Percentiles rank a stretch among this genome's conserved stretches.
phyloP scores from a whole-genome alignment of 208 protist genomes.

The Baffinella frigidus region DNA sequence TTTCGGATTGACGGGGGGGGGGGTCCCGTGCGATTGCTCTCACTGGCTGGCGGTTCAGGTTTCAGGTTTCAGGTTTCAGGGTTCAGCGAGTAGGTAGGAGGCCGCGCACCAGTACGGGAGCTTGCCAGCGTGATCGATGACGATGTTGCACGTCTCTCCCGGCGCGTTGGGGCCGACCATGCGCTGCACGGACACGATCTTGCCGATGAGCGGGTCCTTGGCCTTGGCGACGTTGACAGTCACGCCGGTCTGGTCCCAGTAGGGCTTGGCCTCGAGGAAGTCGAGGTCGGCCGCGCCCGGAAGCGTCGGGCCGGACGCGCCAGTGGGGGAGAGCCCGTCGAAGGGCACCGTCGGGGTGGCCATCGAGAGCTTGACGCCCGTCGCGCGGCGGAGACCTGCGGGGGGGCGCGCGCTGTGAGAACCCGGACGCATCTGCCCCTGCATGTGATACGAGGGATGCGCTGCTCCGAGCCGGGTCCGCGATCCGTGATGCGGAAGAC shows the following conservation, averaged over 20 bases:
- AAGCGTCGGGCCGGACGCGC: neutral
- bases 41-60: too few species aligned
- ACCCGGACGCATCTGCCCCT: too few species aligned
- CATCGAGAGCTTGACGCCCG: neutral
- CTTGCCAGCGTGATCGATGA: neutral
- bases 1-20: too few species aligned
- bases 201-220: conserved; percentile 10
- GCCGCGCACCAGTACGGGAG: neutral
- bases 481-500: too few species aligned
- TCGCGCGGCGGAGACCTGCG: too few species aligned
- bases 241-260: neutral
- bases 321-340: neutral
- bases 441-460: too few species aligned
- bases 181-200: neutral
- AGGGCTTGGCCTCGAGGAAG: conserved; percentile 27
- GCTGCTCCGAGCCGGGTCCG: too few species aligned
- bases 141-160: conserved; percentile 27
- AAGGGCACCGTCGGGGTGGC: neutral
- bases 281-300: neutral
- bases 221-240: neutral
- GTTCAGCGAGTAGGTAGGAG: too few species aligned
- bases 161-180: conserved; percentile 16
- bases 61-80: too few species aligned
- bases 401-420: too few species aligned
- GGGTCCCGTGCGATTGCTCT: too few species aligned